Base-by-base conservation (phyloP, 1,284 basidiomycete species). In the Coniferiporia sulphurascens region DNA sequence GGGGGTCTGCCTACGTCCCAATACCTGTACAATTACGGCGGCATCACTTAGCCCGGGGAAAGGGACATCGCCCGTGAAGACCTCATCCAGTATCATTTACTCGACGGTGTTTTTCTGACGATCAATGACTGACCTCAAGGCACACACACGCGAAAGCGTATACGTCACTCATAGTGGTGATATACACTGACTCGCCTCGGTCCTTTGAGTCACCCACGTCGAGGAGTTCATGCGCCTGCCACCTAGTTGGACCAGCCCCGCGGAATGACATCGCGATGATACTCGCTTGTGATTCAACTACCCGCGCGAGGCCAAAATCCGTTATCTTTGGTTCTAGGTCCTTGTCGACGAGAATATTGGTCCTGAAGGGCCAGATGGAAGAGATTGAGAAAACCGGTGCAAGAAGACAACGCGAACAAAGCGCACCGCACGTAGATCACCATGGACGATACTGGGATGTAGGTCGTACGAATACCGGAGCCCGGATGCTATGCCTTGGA, bases 111-210 rank as follows among this genome's bases (percentile, higher is more conserved):
- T 5, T 27, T 27, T 27, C 5, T 27, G 27, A 27, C 27, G 27
- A 27, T 27, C 2, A 27, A 27, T 27, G 27, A 27, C 59, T 44
- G 17, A 52, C 59, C 53, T 60, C 59, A 12, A 60, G 35, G 41
- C 59, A 60, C 17, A 60, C 46, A 45, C 53, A 55, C 41, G 53
- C 32, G 22, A 60, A 60, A 13, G 59, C 59, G 56, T 60, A 56
- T 22, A 60, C 54, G 21, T 60, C 59, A n/a, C 36, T 56, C 46
- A 51, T 43, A 9, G 21, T 22, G 15, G 53, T 55, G 15, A 60
- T 8, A 12, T 43, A 51, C 17, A 13, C 4, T 9, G 19, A 17
- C 22, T 45, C 59, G 4, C 32, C 17, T 9, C 22, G 15, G 2
- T 22, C 44, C 15, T 38, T 52, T 9, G 50, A 49, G 7, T 36